Evolutionary conservation across 441 rosid species (phyloP), one percentile per base, ranked within the genome.

Genomic region (Metrosideros polymorpha): DNA sequence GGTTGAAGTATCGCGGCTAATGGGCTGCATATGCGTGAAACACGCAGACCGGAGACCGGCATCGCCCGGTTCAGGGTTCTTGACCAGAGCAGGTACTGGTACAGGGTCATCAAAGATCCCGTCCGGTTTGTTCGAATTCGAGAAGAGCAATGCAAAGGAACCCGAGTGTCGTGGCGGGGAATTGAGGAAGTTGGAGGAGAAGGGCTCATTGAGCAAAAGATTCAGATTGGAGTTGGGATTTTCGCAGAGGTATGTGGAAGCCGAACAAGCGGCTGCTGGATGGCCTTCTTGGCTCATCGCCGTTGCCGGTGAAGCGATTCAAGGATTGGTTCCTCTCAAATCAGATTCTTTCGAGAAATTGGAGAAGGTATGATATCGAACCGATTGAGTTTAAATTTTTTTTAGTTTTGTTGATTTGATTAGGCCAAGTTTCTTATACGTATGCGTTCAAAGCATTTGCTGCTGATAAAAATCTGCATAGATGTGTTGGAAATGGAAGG

Each of bases 211-310:
- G 79, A 91, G 92, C 87, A 85, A 93, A 39, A 93, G 92, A 86
- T 88, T 93, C 47, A 71, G 84, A 12, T 83, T n/a, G 35, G 84
- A 54, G 43, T 32, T 12, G 50, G 93, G 92, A 24, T 86, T 93
- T 57, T 89, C 98, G 9, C 89, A 84, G 42, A 88, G 93, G 89
- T 85, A 86, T 88, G 85, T 91, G 50, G 94, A 90, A 86, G 98
- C 93, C 6, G 99, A 97, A 89, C 94, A 93, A 85, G 86, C 94
- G 9, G 95, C 97, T 4, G 98, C 96, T 32, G 99, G 99, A 22
- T 97, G 99, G 99, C 99, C 98, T 3, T 86, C 95, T 82, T 97
- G 99, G 98, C 95, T 97, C 57, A 95, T 92, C 25, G 85, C 96
- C 6, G 93, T 93, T 47, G 98, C 99, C 1, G 88, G 91, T 24